Evolutionary conservation across 176 grass and related monocot genomes (phyloP), one percentile per base, ranked within the genome.

Genomic region (Triticum dicoccoides): DNA sequence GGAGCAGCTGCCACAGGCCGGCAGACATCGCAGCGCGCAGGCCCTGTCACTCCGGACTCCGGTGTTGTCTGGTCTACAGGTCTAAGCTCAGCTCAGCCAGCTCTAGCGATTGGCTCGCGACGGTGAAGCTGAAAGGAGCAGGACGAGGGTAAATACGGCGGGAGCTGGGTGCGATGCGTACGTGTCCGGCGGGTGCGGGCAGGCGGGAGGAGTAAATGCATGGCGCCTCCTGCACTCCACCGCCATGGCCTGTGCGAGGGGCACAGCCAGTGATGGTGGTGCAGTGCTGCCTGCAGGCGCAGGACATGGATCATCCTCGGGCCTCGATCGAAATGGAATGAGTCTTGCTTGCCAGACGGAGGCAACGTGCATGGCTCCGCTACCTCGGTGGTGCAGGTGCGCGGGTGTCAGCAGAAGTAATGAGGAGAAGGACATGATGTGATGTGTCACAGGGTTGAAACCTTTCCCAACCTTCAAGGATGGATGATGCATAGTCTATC

Each of bases 281-380:
- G 45, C 47, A 77, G 44, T 14, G 41, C 73, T 74, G 2, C 15
- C 51, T 54, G 42, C 23, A 47, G 41, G 12, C n/a, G 4, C 73
- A 5, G 73, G 17, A 8, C 73, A 24, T 32, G 24, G 47, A 77
- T 77, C 74, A 56, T 77, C 47, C 45, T 56, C 44, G 44, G 74
- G 74, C 47, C 17, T 77, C 74, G 74, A 77, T 32, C 47, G 47
- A 77, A 56, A 33, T 77, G 74, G 74, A 77, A 77, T 21, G 74
- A 30, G 74, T 9, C 10, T 34, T 6, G 74, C 44, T 54, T 30
- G 47, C 15, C 74, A 18, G 74, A 34, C 47, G 74, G 74, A 77
- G 74, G 32, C 47, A 17, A 34, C 74, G 45, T 77, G 47, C 74
- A 34, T 56, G 74, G 49, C 47, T 56, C 29, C 45, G 74, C 74